Percentiles rank a stretch among this genome's conserved stretches.
Conservation (phyloP, 208 protist genomes). For the Acanthamoeba healyi region DNA sequence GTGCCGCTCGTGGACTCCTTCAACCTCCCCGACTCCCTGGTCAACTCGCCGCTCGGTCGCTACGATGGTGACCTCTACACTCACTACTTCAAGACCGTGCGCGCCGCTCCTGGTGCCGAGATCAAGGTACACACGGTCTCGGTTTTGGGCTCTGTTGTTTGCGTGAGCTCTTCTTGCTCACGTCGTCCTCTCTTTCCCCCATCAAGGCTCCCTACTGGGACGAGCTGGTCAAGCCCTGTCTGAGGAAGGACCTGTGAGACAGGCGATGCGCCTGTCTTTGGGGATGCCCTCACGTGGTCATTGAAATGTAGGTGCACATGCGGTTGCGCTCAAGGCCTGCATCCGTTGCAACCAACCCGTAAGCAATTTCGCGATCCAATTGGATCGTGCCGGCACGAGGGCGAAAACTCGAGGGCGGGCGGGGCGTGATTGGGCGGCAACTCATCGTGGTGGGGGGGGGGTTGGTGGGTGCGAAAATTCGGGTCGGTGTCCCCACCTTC, state of each 20-base stretch:
- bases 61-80: conserved; percentile 73
- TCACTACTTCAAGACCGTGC: conserved; percentile 14
- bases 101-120: neutral
- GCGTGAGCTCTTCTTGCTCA: too few species aligned
- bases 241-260: conserved; percentile 64
- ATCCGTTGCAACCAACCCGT: too few species aligned
- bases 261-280: too few species aligned
- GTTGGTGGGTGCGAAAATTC: neutral
- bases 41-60: conserved; percentile 70
- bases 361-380: too few species aligned
- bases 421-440: neutral
- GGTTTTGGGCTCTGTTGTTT: neutral
- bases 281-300: too few species aligned
- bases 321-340: too few species aligned
- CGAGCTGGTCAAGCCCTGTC: conserved; percentile 73
- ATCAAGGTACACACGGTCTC: neutral
- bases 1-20: conserved; percentile 69
- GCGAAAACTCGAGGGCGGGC: neutral
- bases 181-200: neutral
- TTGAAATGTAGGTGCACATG: too few species aligned
- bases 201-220: conserved; percentile 70
- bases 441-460: neutral
- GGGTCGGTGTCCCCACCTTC: neutral
- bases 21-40: conserved; percentile 54
- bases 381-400: neutral